Evolutionary conservation across 768 basidiomycete species (phyloP), one percentile per base, ranked within the genome.

Genomic region (Lentinula edodes): DNA sequence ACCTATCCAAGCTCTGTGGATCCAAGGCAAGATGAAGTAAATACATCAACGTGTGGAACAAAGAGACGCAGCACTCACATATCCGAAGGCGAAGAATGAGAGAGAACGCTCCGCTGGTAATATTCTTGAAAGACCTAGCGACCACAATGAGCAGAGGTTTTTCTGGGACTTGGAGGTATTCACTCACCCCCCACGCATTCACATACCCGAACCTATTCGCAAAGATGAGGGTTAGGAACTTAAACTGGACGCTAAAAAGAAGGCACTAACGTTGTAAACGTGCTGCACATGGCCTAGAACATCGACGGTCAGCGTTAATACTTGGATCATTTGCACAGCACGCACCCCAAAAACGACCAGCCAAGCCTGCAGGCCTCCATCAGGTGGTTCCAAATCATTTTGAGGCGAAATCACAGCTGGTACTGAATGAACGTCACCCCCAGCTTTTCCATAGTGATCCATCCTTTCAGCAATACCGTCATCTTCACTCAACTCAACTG

Each of bases 1-100:
- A 5, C 90, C 90, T 38, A 92, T 91, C 90, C 89, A 92, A 46
- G 89, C 83, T 50, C 89, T 90, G 62, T 23, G n/a, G 55, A 62
- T 42, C 32, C n/a, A n/a, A 3, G 28, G 3, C 28, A 28, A 28
- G 28, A 28, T 28, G 28, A 46, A 20, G 18, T n/a, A 7, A 48
- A 18, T 16, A 9, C 9, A 28, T 6, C 18, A 5, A 34, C 18
- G 28, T 59, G 45, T 38, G 35, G 13, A 18, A 57, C 32, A 13
- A 50, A 60, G 10, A 58, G 46, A 41, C 43, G 28, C 2, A 28
- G 12, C 3, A 13, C 81, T 62, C 68, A 88, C 88, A 90, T 90
- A n/a, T 71, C 78, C 12, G 89, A 91, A 3, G 88, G 79, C 5
- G 81, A 77, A 1, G 78, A 75, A 34, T 78, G 64, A 1, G 66